Base-by-base conservation (phyloP, 345 rosid species). In the Dovyalis caffra region DNA sequence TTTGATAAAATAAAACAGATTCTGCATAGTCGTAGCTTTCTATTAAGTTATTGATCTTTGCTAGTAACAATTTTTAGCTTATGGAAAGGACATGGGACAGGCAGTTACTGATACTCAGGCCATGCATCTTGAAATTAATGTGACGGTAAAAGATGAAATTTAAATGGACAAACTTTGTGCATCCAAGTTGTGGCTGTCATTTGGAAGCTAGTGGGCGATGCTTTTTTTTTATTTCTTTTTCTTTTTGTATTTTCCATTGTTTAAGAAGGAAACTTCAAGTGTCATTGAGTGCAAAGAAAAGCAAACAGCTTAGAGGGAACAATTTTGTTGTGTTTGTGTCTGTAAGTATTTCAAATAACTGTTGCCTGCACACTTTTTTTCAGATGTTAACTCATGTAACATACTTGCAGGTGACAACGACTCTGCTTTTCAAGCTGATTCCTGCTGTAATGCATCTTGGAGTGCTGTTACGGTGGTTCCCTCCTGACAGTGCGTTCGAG, bases 381-480 rank as follows among this genome's bases (percentile, higher is more conserved):
- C 45, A 23, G 40, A 4, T 32, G n/a, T 51, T 58, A 61, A 63
- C 83, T 76, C 21, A 32, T 20, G 51, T 26, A 47, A 68, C 29
- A 31, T 31, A 8, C 2, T 15, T 79, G 74, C 90, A 95, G 99
- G 97, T 93, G 81, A 95, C 97, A 6, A 93, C 99, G 2, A 94
- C 99, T 73, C 89, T 95, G 81, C 96, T 95, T 78, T 95, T 95
- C 86, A 95, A 95, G 86, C 82, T 93, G 78, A 93, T 93, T 76
- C 99, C 99, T 1, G 98, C 97, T 6, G 91, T 93, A 72, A 89
- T 89, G 73, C 94, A 89, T 85, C 90, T 95, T 45, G 99, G 98
- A 51, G 94, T 95, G 77, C 87, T 90, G 40, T 82, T 93, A 79
- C 84, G 97, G 79, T 95, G 99, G 98, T 95, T 91, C 78, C 83